These are phyloP conservation scores for Geosmithia flava DNA, from an alignment of 2,329 filamentous ascomycete genomes.

Conservation along the genomic window DNA sequence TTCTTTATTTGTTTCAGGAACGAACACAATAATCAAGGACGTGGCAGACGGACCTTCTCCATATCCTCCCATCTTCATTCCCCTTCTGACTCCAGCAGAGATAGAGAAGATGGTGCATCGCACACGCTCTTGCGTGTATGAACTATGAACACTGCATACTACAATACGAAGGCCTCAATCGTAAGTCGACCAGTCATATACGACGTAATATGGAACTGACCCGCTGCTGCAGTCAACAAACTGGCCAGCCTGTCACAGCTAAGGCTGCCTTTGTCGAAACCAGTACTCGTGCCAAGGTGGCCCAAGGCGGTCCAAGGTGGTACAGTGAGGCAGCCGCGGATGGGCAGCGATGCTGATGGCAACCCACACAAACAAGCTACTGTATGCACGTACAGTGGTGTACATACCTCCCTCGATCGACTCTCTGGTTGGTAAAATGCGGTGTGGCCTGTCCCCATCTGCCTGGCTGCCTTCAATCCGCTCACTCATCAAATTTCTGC, in stretches of 20 bases:
- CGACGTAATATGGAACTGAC: not conserved
- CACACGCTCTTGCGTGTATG: not conserved
- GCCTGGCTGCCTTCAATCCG: not conserved
- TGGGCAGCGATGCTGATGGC: not conserved
- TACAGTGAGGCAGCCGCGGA: not conserved
- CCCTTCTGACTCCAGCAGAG: no score
- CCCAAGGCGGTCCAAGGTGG: not conserved
- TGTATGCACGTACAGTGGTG: not conserved
- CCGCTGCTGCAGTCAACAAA: not conserved
- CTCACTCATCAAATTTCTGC: not conserved
- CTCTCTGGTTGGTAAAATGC: not conserved
- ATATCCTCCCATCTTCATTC: no score
- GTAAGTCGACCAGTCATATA: not conserved
- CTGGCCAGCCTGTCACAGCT: not conserved
- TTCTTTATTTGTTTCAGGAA: no score
- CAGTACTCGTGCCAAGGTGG: not conserved
- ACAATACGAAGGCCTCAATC: not conserved
- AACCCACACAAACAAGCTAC: not conserved
- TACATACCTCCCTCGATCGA: not conserved
- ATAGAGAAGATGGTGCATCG: no score
- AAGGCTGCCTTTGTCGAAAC: not conserved
- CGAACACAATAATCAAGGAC: no score
- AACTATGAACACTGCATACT: not conserved
- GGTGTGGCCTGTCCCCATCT: not conserved
- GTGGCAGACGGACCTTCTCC: no score